Evolutionary conservation across 257 asterid species (phyloP).

Genomic region (Salvia miltiorrhiza): DNA sequence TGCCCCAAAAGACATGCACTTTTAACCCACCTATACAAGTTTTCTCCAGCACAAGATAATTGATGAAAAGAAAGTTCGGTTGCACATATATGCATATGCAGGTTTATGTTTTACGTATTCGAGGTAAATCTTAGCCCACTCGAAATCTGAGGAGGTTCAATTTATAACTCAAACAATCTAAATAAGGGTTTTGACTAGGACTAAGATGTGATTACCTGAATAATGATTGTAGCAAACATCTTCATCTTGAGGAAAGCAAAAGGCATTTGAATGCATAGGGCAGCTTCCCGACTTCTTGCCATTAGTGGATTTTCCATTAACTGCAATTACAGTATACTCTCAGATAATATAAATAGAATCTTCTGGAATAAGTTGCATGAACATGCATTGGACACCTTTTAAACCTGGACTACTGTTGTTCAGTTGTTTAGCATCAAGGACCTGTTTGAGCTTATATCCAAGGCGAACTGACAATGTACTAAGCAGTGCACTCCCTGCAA

Average conservation of each 20-base stretch:
- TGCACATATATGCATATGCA: neutral
- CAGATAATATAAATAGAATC: conserved; percentile 22
- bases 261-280: conserved; percentile 46
- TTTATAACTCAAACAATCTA: neutral
- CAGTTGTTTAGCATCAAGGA: conserved; percentile 52
- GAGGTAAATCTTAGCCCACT: neutral
- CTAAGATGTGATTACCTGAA: conserved; percentile 35
- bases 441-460: conserved; percentile 81
- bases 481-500: conserved; percentile 78
- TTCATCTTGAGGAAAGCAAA: conserved; percentile 50
- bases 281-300: conserved; percentile 49
- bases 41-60: neutral
- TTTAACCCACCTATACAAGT: neutral
- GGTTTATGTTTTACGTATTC: neutral
- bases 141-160: neutral
- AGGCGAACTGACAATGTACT: conserved; percentile 75
- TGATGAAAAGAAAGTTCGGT: neutral
- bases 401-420: conserved; percentile 35
- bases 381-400: conserved; percentile 42
- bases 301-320: conserved; percentile 42
- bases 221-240: conserved; percentile 47
- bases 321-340: conserved; percentile 42
- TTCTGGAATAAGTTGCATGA: neutral
- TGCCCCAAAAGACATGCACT: neutral
- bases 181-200: neutral